Evolutionary conservation across 805 yeast genomes (phyloP), one percentile per base, ranked within the genome.

Genomic region (Sporopachydermia lactativora): DNA sequence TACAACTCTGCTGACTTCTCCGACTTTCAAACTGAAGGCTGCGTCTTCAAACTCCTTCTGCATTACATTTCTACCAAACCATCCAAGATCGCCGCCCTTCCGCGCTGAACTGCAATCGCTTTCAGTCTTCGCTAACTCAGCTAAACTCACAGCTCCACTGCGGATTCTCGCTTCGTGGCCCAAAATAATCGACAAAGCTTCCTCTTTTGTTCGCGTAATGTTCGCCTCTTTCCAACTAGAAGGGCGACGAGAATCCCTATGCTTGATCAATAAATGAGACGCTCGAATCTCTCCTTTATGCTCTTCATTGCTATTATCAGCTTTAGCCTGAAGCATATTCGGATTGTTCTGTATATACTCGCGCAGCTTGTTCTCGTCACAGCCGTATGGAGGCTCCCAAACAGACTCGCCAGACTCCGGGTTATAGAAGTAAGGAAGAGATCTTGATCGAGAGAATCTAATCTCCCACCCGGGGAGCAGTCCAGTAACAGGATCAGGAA

Each of bases 11-110:
- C 92, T 79, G 37, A 81, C 58, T 54, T 88, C 92, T 15, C 95
- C 95, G 15, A 85, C 77, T 47, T 82, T 74, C 48, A 92, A 64
- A 3, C 62, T 77, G 57, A 81, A 89, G 1, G 95, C 78, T 2
- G 92, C 94, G 44, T 77, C 77, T 59, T 92, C 98, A 54, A 92
- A 92, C 43, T 80, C 63, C 28, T 95, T 95, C 59, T 92, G 97
- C 98, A 92, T 92, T 51, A 80, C 86, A 34, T 96, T 96, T 45
- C 70, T 75, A 17, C 81, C 84, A 54, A 92, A 92, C 53, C 63
- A 75, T 0, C 98, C 97, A 51, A 92, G 66, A 57, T 92, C 98
- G 37, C 98, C 98, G 15, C 86, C 85, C 52, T 82, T 77, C 38
- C 80, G 65, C 52, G 81, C 94, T 6, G 94, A 80, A 14, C 82